Percentiles rank a stretch among this genome's conserved stretches.
Conservation (phyloP, 2,329 filamentous ascomycete species). For the Aspergillus novofumigatus region DNA sequence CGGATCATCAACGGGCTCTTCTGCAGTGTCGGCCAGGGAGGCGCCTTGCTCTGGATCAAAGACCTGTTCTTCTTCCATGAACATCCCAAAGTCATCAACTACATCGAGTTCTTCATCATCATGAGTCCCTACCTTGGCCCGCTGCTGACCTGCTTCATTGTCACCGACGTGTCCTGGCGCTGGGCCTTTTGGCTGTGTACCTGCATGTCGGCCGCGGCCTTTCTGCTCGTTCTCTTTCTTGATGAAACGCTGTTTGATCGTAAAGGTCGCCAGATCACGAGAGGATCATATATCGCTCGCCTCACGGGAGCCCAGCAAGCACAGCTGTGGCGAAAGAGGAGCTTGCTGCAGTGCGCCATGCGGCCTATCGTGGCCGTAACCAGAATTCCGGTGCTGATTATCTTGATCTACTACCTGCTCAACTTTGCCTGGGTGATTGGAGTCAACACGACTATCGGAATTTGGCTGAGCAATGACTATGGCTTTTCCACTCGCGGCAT, state of each 20-base stretch:
- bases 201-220: constrained; percentile 18
- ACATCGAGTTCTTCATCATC: constrained; percentile 38
- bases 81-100: constrained; percentile 36
- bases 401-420: constrained; percentile 29
- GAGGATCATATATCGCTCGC: constrained; percentile 8
- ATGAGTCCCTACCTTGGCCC: constrained; percentile 39
- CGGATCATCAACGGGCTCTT: constrained; percentile 49
- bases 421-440: constrained; percentile 46
- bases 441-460: constrained; percentile 52
- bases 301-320: constrained; percentile 26
- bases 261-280: not conserved
- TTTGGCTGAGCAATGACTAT: constrained; percentile 48
- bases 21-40: constrained; percentile 35
- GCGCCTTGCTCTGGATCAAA: constrained; percentile 51
- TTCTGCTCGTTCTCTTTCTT: constrained; percentile 18
- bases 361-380: constrained; percentile 37
- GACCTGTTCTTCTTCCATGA: constrained; percentile 61
- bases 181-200: constrained; percentile 26
- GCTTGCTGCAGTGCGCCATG: constrained; percentile 38
- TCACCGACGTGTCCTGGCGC: constrained; percentile 36
- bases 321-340: constrained; percentile 29
- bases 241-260: constrained; percentile 29
- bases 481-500: constrained; percentile 46
- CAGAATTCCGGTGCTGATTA: constrained; percentile 27
- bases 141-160: constrained; percentile 47